phyloP scores from a whole-genome alignment of 2,329 filamentous ascomycete genomes.

The Huntiella abstrusa region DNA sequence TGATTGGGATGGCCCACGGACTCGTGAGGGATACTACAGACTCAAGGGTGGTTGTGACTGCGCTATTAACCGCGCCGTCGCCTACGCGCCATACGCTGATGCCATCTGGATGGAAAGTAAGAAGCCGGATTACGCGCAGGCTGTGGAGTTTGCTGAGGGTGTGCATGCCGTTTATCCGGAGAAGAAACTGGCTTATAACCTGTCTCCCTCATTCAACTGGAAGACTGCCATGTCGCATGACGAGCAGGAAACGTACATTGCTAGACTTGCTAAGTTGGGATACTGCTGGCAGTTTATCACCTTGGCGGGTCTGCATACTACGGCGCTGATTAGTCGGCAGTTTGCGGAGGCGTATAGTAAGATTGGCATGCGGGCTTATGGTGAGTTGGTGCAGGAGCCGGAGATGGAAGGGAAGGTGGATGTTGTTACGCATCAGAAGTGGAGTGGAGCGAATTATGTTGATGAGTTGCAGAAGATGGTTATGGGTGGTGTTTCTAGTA shows the following conservation, averaged over 20 bases:
- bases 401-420: slow-evolving; percentile 84
- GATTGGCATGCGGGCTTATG: slow-evolving; percentile 87
- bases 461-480: slow-evolving; percentile 97
- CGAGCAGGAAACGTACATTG: slow-evolving; percentile 96
- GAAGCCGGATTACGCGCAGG: slow-evolving; percentile 77
- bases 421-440: slow-evolving; percentile 98
- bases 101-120: slow-evolving; percentile 99
- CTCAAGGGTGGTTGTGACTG: slow-evolving; percentile 82
- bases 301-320: slow-evolving; percentile 90
- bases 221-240: slow-evolving; percentile 81
- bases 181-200: slow-evolving; percentile 96
- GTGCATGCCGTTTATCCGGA: slow-evolving; percentile 91
- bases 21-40: slow-evolving; percentile 87
- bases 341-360: slow-evolving; percentile 69
- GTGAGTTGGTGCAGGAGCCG: slow-evolving; percentile 91
- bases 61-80: slow-evolving; percentile 74
- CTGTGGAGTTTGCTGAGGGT: slow-evolving; percentile 78
- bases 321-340: slow-evolving; percentile 73
- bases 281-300: slow-evolving; percentile 99
- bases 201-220: slow-evolving; percentile 99
- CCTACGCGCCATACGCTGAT: slow-evolving; percentile 84
- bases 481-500: slow-evolving; percentile 75
- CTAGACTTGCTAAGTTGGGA: slow-evolving; percentile 64
- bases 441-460: slow-evolving; percentile 86
- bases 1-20: slow-evolving; percentile 88